Conservation (phyloP, 805 yeast species). For the Myxozyma udenii region DNA sequence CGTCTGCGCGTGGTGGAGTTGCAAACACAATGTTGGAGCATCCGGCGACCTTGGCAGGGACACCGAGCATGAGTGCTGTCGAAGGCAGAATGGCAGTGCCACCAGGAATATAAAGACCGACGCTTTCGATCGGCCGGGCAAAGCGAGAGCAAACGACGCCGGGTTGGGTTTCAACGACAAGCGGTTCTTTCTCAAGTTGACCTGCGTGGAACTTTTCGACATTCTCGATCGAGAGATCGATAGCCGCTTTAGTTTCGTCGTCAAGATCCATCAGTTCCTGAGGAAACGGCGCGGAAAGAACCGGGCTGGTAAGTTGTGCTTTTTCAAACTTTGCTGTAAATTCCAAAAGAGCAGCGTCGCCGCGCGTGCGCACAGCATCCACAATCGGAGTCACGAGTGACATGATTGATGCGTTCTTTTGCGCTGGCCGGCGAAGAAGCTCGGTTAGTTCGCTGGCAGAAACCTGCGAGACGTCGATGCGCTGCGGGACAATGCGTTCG, state of each 20-base stretch:
- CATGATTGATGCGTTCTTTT: conserved; percentile 89
- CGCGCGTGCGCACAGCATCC: conserved; percentile 66
- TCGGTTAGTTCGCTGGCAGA: conserved; percentile 48
- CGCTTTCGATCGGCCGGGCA: conserved; percentile 89
- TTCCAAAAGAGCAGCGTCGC: conserved; percentile 87
- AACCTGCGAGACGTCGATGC: conserved; percentile 46
- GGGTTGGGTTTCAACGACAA: conserved; percentile 86
- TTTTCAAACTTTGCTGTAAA: conserved; percentile 88
- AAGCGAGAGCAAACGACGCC: conserved; percentile 94
- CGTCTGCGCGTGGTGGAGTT: conserved; percentile 92
- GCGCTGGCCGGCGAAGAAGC: conserved; percentile 90
- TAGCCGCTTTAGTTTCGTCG: conserved; percentile 72
- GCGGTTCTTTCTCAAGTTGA: conserved; percentile 69
- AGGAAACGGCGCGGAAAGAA: conserved; percentile 85
- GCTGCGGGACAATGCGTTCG: conserved; percentile 50
- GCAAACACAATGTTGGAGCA: conserved; percentile 90
- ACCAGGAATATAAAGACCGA: conserved; percentile 96
- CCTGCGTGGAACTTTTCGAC: conserved; percentile 92
- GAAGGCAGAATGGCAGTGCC: conserved; percentile 98
- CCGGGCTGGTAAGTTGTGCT: conserved; percentile 67
- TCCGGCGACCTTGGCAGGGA: conserved; percentile 97
- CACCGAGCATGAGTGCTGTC: conserved; percentile 96
- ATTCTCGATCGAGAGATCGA: conserved; percentile 85
- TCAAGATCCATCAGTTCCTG: conserved; percentile 67
- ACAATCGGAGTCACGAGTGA: conserved; percentile 87